Base-by-base conservation (phyloP, 148 eudicot species). In the Cornus florida region DNA sequence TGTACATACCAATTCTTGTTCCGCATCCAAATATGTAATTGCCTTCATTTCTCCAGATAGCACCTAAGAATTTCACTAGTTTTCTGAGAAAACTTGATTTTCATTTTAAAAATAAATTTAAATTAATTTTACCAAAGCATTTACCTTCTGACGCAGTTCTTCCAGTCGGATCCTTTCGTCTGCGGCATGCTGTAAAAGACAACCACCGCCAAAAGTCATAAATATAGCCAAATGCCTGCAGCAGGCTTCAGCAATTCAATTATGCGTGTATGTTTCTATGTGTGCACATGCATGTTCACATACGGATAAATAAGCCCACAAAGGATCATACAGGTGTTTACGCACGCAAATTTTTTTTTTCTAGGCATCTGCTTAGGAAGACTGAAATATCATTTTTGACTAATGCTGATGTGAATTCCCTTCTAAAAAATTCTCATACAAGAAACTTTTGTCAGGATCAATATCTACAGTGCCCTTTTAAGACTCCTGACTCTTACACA, bases 121-220 rank as follows among this genome's bases (percentile, higher is more conserved):
- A 81, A 38, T 72, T 76, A 6, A n/a, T 53, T 78, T n/a, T 24
- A 41, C 10, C 16, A 19, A 46, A 59, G 31, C 12, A 32, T 60
- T 62, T 88, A 96, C 99, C 99, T 94, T 92, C 22, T 84, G 77
- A 70, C 95, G 97, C 82, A 96, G 83, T 72, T 93, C 99, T 87
- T 96, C 99, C 81, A 96, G 86, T 78, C 92, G 92, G 72, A 96
- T 94, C 85, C 99, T 89, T 85, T 96, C 99, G 85, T 96, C 99
- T 23, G 99, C 99, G 78, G 99, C 99, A 86, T 96, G 99, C 99
- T 96, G 94, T 35, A 83, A 83, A 81, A 70, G 76, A 81, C 59
- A 43, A 10, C n/a, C 74, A 76, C 66, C 16, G 31, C 20, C 82
- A 64, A 39, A 35, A 20, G 73, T 72, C 50, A 73, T 4, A 80